Percentiles rank a stretch among this genome's conserved stretches.
Evolutionary conservation across 2,329 filamentous ascomycete species (phyloP).

Genomic region (Aspergillus aculeatinus): DNA sequence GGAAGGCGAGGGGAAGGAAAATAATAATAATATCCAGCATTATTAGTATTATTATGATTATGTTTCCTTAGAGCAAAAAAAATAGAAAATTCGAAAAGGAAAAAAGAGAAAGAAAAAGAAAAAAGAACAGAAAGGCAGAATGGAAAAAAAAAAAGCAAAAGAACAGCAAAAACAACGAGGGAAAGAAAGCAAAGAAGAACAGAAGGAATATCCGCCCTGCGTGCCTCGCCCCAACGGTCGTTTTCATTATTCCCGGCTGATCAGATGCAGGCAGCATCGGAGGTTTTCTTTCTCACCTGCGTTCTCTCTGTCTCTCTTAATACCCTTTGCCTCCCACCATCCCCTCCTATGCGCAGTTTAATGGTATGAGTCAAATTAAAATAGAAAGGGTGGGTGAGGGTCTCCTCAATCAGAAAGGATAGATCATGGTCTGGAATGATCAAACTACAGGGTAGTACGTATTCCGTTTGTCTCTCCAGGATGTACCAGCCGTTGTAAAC

Average conservation of each 20-base stretch:
- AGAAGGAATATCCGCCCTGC: neutral
- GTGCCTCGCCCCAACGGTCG: constrained; percentile 5
- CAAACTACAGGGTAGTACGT: constrained; percentile 8
- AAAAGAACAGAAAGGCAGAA: neutral
- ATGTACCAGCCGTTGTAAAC: neutral
- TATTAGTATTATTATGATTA: neutral
- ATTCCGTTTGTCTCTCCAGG: constrained; percentile 10
- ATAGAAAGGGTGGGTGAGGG: neutral
- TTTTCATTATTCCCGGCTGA: constrained; percentile 6
- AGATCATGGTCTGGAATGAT: neutral
- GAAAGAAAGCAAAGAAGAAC: neutral
- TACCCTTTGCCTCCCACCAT: neutral
- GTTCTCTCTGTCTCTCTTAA: constrained; percentile 1
- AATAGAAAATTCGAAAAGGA: constrained; percentile 2
- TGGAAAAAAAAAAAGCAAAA: neutral
- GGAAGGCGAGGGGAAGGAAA: constrained; percentile 3
- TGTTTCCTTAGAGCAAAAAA: no score
- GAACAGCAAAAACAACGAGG: neutral
- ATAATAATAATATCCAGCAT: neutral
- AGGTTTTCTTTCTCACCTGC: constrained; percentile 4
- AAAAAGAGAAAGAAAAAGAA: constrained; percentile 4
- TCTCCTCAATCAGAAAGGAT: neutral
- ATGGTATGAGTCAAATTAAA: neutral
- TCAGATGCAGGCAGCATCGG: constrained; percentile 12
- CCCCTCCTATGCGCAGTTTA: neutral